phyloP scores from a whole-genome alignment of 805 yeast genomes.

The Sugiyamaella mastotermitis region DNA sequence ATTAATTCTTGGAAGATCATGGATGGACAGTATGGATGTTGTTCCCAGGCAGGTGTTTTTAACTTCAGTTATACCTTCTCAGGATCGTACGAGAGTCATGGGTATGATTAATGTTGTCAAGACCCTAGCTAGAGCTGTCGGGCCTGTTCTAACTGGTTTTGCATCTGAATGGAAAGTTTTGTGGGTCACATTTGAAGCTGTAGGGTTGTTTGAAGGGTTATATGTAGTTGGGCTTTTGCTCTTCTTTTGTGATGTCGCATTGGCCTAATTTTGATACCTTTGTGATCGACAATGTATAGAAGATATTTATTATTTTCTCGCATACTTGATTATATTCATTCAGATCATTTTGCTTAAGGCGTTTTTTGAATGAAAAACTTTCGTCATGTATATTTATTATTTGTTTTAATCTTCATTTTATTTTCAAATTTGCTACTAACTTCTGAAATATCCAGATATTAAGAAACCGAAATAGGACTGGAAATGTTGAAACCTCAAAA shows the following conservation, averaged over 20 bases:
- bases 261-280: no score
- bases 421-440: no score
- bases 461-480: no score
- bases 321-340: no score
- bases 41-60: constrained; percentile 82
- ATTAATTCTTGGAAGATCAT: constrained; percentile 48
- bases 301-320: no score
- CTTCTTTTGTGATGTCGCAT: constrained; percentile 5
- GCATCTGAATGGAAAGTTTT: constrained; percentile 43
- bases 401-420: no score
- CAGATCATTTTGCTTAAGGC: no score
- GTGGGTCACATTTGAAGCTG: constrained; percentile 28
- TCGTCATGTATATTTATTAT: no score
- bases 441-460: no score
- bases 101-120: constrained; percentile 84
- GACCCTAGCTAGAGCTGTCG: constrained; percentile 76
- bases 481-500: no score
- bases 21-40: constrained; percentile 79
- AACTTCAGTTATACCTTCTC: constrained; percentile 55
- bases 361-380: no score
- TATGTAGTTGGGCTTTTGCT: constrained; percentile 26
- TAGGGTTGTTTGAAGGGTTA: constrained; percentile 29
- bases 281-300: no score
- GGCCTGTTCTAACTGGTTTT: constrained; percentile 74
- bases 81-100: constrained; percentile 68